Evolutionary conservation across 768 basidiomycete species (phyloP).

Genomic region (Infundibulicybe gibba): DNA sequence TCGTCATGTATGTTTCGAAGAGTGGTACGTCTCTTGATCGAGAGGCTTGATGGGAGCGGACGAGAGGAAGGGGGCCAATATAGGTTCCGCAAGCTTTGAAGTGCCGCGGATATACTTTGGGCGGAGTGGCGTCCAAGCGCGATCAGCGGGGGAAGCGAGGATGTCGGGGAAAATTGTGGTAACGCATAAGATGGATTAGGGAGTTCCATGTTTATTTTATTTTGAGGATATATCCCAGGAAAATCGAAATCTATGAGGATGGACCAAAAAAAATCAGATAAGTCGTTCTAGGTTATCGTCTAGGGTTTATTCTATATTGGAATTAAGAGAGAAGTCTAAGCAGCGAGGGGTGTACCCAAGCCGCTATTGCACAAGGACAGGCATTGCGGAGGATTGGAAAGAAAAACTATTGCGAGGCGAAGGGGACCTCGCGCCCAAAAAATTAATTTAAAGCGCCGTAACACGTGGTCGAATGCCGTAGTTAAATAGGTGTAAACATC

Average conservation of each 20-base stretch:
- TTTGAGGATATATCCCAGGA: conserved; percentile 1
- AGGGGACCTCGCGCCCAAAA: background rate
- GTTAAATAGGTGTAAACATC: conserved; percentile 18
- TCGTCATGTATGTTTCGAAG: conserved; percentile 32
- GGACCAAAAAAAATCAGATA: background rate
- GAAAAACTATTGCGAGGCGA: background rate
- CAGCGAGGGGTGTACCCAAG: conserved; percentile 25
- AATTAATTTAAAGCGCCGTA: conserved; percentile 5
- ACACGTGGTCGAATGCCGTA: conserved; percentile 7
- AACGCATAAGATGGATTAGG: background rate
- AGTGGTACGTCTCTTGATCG: conserved; percentile 20
- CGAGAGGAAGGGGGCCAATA: conserved; percentile 43
- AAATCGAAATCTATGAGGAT: conserved; percentile 1
- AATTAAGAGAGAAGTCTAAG: conserved; percentile 10
- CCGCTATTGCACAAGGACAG: conserved; percentile 50
- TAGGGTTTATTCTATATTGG: conserved; percentile 13
- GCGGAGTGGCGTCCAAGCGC: conserved; percentile 31
- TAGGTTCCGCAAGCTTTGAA: conserved; percentile 42
- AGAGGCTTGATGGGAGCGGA: conserved; percentile 21
- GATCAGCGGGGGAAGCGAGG: conserved; percentile 56
- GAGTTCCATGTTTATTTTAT: conserved; percentile 10
- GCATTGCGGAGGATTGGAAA: conserved; percentile 29
- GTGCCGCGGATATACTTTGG: conserved; percentile 30
- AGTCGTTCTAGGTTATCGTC: conserved; percentile 7
- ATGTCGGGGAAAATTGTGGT: conserved; percentile 19